phyloP scores from a whole-genome alignment of 495 filamentous ascomycete species.

The Talaromyces liani region DNA sequence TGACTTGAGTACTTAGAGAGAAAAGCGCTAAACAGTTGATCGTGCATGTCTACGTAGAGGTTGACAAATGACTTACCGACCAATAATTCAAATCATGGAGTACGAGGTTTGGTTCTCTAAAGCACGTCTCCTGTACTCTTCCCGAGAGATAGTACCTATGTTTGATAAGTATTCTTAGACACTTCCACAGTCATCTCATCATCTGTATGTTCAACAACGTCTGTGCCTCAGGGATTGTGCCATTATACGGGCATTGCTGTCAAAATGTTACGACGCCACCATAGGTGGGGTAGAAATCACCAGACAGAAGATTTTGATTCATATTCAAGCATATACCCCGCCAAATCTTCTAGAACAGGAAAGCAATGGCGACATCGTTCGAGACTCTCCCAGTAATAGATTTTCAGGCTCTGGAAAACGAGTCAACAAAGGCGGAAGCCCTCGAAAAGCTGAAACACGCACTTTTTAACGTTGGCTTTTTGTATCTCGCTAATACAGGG shows the following conservation, averaged over 20 bases:
- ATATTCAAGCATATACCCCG: neutral
- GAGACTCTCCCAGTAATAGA: slow-evolving; percentile 70
- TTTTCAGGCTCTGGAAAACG: slow-evolving; percentile 54
- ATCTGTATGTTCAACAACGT: neutral
- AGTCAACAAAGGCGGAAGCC: slow-evolving; percentile 65
- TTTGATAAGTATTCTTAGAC: neutral
- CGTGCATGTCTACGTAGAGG: too few species aligned
- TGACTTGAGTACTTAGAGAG: too few species aligned
- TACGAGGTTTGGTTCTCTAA: too few species aligned
- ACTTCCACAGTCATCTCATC: neutral
- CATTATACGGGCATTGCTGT: neutral
- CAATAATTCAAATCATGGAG: too few species aligned
- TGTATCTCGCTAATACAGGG: slow-evolving; percentile 85
- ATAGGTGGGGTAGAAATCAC: neutral
- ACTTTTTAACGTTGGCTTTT: slow-evolving; percentile 82
- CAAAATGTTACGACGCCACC: neutral
- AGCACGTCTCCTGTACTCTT: neutral
- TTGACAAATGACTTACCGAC: too few species aligned
- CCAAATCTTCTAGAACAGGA: neutral
- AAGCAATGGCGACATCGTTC: slow-evolving; percentile 45
- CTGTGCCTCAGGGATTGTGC: neutral
- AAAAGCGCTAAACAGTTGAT: too few species aligned
- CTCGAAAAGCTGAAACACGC: slow-evolving; percentile 66
- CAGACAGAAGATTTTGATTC: neutral
- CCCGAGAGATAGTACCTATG: neutral